A percentile compares a stretch with the other conserved stretches of the same genome.
phyloP scores from a whole-genome alignment of 164 flowering plant genomes.

The Vitis vinifera region DNA sequence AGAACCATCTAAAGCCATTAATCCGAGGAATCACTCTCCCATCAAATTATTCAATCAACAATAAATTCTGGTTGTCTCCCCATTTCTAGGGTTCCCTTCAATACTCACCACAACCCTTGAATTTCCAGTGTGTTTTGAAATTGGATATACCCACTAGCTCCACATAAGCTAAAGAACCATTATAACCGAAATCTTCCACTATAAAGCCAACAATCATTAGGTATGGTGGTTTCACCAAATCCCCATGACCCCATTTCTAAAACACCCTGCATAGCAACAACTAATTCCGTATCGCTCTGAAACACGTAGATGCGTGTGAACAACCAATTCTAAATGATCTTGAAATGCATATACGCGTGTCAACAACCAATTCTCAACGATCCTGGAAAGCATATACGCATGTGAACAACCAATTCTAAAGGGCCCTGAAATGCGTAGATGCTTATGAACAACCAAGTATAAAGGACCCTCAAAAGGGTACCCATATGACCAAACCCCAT shows the following conservation, averaged over 20 bases:
- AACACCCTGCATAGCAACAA: neutral
- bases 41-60: neutral
- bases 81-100: neutral
- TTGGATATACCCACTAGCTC: neutral
- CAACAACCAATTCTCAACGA: no score
- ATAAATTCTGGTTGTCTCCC: no score
- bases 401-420: no score
- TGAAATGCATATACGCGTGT: neutral
- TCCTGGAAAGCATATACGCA: no score
- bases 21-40: neutral
- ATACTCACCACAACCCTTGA: slow-evolving; percentile 15
- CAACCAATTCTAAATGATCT: neutral
- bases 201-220: slow-evolving; percentile 10
- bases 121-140: neutral
- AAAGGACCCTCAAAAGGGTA: no score
- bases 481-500: slow-evolving; percentile 1
- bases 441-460: no score
- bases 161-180: neutral
- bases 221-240: slow-evolving; percentile 7
- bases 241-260: slow-evolving; percentile 3
- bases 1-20: neutral
- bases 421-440: no score
- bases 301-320: neutral
- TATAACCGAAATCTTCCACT: neutral
- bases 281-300: neutral